Evolutionary conservation across 2,329 filamentous ascomycete species (phyloP).

Genomic region (Epichloe gansuensis): DNA sequence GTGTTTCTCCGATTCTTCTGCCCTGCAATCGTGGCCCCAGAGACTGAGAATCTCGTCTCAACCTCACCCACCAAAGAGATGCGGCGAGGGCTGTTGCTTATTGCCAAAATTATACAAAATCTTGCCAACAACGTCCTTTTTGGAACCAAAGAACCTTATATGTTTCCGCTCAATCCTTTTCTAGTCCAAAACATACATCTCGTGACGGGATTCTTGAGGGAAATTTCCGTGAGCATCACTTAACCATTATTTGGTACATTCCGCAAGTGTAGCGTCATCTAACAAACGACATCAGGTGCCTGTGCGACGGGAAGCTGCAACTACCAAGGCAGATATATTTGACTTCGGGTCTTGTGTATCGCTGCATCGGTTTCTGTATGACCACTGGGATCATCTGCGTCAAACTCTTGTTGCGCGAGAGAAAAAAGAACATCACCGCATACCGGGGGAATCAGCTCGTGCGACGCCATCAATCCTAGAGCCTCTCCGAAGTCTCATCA

Average conservation of each 20-base stretch:
- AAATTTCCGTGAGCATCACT: conserved; percentile 43
- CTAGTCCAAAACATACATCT: conserved; percentile 54
- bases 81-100: conserved; percentile 53
- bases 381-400: conserved; percentile 57
- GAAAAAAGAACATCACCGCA: conserved; percentile 42
- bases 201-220: conserved; percentile 52
- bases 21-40: conserved; percentile 57
- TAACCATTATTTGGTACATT: neutral
- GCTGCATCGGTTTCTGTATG: conserved; percentile 55
- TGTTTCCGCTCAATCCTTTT: conserved; percentile 59
- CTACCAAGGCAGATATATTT: conserved; percentile 37
- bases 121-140: conserved; percentile 61
- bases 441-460: conserved; percentile 38
- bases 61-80: conserved; percentile 53
- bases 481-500: conserved; percentile 47
- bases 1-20: conserved; percentile 62
- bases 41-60: conserved; percentile 52
- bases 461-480: conserved; percentile 45
- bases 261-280: neutral
- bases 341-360: conserved; percentile 61
- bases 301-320: conserved; percentile 31
- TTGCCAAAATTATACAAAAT: conserved; percentile 60
- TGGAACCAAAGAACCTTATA: conserved; percentile 59
- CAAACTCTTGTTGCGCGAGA: conserved; percentile 50
- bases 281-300: conserved; percentile 25